Percentiles rank a stretch among this genome's conserved stretches.
phyloP scores from a whole-genome alignment of 495 filamentous ascomycete species.

The Talaromyces adpressus region DNA sequence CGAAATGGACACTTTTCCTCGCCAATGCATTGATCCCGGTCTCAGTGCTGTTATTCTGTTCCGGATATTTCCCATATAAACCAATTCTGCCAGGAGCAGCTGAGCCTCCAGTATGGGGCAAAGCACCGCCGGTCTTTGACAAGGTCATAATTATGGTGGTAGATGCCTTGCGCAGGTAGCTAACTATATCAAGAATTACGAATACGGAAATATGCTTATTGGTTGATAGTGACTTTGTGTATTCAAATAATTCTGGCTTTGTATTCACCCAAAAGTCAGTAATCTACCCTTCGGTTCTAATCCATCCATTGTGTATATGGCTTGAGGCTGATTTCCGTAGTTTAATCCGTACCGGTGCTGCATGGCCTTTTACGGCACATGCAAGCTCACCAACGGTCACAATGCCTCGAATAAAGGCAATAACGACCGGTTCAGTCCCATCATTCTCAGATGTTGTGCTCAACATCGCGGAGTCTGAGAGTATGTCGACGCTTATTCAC shows the following conservation, averaged over 20 bases:
- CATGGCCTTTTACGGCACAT: constrained; percentile 91
- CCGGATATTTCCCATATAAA: constrained; percentile 97
- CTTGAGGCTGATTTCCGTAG: constrained; percentile 35
- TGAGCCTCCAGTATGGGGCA: constrained; percentile 43
- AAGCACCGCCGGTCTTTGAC: constrained; percentile 64
- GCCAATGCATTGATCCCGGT: constrained; percentile 72
- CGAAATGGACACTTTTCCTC: constrained; percentile 32
- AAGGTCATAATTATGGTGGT: constrained; percentile 96
- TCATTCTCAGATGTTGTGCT: constrained; percentile 96
- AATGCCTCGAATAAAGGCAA: constrained; percentile 95
- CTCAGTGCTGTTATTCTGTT: constrained; percentile 74
- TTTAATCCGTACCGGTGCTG: constrained; percentile 72
- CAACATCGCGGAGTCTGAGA: constrained; percentile 93
- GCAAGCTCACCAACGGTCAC: constrained; percentile 96
- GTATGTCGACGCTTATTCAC: constrained; percentile 69
- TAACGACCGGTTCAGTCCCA: constrained; percentile 92
- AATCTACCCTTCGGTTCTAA: not conserved
- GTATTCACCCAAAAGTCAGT: constrained; percentile 78
- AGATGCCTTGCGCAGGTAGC: constrained; percentile 84
- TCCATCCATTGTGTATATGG: not conserved
- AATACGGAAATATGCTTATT: constrained; percentile 12
- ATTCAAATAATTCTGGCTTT: constrained; percentile 73
- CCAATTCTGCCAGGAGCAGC: constrained; percentile 82
- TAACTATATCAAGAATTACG: not conserved
- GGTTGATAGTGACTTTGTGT: constrained; percentile 82